Evolutionary conservation across 2,329 filamentous ascomycete genomes (phyloP).

Genomic region (Curvularia spicifera): DNA sequence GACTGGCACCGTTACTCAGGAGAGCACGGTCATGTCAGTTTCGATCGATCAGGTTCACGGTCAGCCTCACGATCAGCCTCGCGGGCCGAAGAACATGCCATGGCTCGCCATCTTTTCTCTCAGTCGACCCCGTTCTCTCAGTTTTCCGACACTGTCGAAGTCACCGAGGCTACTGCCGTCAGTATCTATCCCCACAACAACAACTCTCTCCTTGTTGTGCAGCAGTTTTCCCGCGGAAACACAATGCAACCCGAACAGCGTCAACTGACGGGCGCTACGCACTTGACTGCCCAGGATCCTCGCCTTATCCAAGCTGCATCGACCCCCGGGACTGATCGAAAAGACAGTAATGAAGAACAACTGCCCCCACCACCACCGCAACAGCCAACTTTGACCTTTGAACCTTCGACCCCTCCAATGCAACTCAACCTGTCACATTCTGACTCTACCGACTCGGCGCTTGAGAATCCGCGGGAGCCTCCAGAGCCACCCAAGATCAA

Average conservation of each 20-base stretch:
- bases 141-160: slow-evolving; percentile 61
- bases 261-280: slow-evolving; percentile 24
- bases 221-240: slow-evolving; percentile 53
- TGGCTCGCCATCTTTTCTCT: slow-evolving; percentile 55
- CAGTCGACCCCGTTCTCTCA: slow-evolving; percentile 59
- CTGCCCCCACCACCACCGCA: not conserved
- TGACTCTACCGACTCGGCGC: slow-evolving; percentile 60
- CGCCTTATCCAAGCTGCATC: slow-evolving; percentile 28
- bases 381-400: slow-evolving; percentile 39
- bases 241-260: slow-evolving; percentile 29
- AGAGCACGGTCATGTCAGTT: slow-evolving; percentile 45
- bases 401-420: slow-evolving; percentile 48
- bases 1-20: slow-evolving; percentile 43
- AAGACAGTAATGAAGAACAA: slow-evolving; percentile 14
- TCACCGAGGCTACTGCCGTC: slow-evolving; percentile 67
- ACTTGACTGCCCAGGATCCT: slow-evolving; percentile 26
- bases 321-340: slow-evolving; percentile 25
- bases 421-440: slow-evolving; percentile 33
- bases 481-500: slow-evolving; percentile 64
- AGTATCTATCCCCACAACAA: slow-evolving; percentile 69
- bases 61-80: slow-evolving; percentile 48
- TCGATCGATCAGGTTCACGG: slow-evolving; percentile 33
- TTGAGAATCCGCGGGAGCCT: slow-evolving; percentile 64
- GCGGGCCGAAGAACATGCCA: slow-evolving; percentile 49
- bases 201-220: slow-evolving; percentile 67